Base-by-base conservation (phyloP, 1,284 basidiomycete genomes). In the Leccinum pachyderme region DNA sequence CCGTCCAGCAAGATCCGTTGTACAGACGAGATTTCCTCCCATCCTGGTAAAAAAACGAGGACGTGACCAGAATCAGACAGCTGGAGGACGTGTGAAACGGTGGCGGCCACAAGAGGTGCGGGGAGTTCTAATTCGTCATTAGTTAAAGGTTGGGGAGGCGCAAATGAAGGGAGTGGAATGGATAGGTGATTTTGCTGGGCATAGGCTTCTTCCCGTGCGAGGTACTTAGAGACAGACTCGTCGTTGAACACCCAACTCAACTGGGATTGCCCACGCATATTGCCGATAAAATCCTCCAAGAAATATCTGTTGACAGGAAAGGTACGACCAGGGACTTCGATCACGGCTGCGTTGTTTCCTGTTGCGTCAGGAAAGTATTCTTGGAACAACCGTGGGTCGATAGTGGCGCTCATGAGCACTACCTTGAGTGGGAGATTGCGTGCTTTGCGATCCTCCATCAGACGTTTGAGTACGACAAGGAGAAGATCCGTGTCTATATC, bases 391-490 rank as follows among this genome's bases (percentile, higher is more conserved):
- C 82, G 83, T 2, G 95, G 89, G 66, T 98, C 91, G 70, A 98
- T 93, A 32, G 95, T 98, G 2, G 95, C 95, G 65, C 93, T 96
- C 95, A 98, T 98, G 53, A 98, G 82, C 44, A 98, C 76, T 59
- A 98, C 80, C 72, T 94, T 96, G 72, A 98, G 76, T 9, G 93
- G 90, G 49, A 85, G 82, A 31, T 83, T 82, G 60, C 86, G 83
- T 4, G 81, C 77, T 65, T 83, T 87, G 60, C 95, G 83, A 61
- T 95, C 89, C 6, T 81, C 83, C 61, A 97, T 72, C 22, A 97
- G 73, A 24, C 91, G 86, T 74, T 96, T 95, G 60, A 98, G 80
- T 12, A 96, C 93, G 55, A 96, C 93, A 8, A 99, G 82, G 47
- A 96, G 74, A 47, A 98, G 75, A 72, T 98, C 96, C 0, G 93